Evolutionary conservation across 148 eudicot genomes (phyloP), one percentile per base, ranked within the genome.

Genomic region (Heliamphora exappendiculata): DNA sequence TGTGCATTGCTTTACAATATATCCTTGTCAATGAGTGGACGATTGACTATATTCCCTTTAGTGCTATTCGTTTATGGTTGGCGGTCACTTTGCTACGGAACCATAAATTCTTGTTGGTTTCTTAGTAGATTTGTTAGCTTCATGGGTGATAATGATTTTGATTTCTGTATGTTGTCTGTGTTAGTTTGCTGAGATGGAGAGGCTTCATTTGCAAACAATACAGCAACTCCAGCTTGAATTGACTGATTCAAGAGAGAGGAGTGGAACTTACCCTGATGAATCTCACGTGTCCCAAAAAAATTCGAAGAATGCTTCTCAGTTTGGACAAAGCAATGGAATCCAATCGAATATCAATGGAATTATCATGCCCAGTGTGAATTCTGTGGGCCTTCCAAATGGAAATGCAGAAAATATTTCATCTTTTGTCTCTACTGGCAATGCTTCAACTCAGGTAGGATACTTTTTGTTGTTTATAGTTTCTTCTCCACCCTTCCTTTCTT

Each of bases 181-280:
- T 72, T 86, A 96, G 99, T 93, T 86, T 84, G 88, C 82, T 31
- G 98, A 96, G 86, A 83, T 93, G 94, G 99, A 92, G 80, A 91
- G 97, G 82, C 73, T 88, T 81, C 96, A 92, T 79, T n/a, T 87
- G 76, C 96, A 86, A 78, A 78, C 89, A 26, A 53, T 93, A 75
- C 98, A 90, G 77, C 94, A 87, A 76, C 93, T 90, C 77, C 97
- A 91, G 85, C 84, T 84, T 84, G 94, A 94, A 82, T 79, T 91
- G 80, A 86, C 91, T 37, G 85, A 85, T 75, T 81, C 75, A 45
- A 91, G 89, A 85, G 93, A 88, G 59, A 91, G 83, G 76, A 82
- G 76, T 73, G 92, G 86, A 53, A 55, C 36, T 28, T 77, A 78
- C 65, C 78, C 82, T 63, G 87, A 82, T 57, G 91, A 89, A 26